Percentiles rank a stretch among this genome's conserved stretches.
Evolutionary conservation across 768 basidiomycete genomes (phyloP).

Genomic region (Dacryopinax primogenitus): DNA sequence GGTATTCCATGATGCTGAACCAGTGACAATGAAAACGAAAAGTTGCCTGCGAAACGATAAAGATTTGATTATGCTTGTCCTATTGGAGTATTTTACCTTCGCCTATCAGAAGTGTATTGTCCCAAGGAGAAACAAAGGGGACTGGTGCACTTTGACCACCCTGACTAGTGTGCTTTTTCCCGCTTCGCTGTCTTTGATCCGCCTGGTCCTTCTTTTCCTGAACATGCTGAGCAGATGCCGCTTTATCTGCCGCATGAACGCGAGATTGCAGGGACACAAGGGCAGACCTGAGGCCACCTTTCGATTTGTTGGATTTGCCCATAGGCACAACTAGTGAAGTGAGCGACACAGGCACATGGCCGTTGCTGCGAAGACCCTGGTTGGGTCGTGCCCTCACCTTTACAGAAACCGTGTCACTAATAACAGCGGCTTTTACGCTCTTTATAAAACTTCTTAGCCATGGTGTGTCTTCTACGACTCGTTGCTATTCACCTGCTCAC

Average conservation of each 20-base stretch:
- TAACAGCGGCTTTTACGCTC: neutral
- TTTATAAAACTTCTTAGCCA: neutral
- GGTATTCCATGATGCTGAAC: constrained; percentile 42
- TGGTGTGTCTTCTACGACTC: constrained; percentile 18
- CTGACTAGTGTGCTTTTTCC: neutral
- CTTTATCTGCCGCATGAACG: neutral
- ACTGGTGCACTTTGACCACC: neutral
- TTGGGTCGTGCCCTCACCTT: neutral
- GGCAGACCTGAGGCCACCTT: neutral
- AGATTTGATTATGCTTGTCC: neutral
- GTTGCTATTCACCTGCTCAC: neutral
- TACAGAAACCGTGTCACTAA: constrained; percentile 5
- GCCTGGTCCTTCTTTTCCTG: neutral
- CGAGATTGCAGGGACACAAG: neutral
- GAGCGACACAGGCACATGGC: neutral
- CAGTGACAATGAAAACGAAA: constrained; percentile 76
- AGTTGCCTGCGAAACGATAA: constrained; percentile 38
- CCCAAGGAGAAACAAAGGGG: constrained; percentile 16
- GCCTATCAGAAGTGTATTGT: constrained; percentile 49
- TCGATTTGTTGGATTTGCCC: neutral
- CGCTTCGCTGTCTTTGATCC: neutral
- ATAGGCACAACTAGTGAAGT: neutral
- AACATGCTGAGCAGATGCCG: neutral
- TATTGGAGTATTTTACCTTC: constrained; percentile 43
- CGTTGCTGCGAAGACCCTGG: neutral